phyloP scores from a whole-genome alignment of 1,284 basidiomycete species.

The Neolentinus lepideus region DNA sequence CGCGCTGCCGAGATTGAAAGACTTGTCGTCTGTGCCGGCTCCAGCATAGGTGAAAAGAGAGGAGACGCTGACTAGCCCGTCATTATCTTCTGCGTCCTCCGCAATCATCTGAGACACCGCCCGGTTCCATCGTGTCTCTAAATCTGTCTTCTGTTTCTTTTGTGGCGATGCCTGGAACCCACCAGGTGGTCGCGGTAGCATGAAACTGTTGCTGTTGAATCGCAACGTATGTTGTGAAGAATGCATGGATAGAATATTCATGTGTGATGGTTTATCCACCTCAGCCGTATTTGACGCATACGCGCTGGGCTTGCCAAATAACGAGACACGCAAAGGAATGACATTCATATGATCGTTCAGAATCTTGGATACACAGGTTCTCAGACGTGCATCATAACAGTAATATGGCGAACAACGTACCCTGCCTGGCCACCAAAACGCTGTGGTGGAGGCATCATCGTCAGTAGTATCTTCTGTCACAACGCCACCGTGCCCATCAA shows the following conservation, averaged over 20 bases:
- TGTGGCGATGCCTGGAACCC: constrained; percentile 12
- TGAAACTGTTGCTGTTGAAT: constrained; percentile 19
- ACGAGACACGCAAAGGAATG: constrained; percentile 13
- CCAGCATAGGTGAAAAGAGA: background rate
- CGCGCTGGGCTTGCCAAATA: constrained; percentile 13
- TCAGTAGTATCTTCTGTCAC: constrained; percentile 8
- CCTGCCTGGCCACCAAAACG: constrained; percentile 32
- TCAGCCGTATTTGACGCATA: constrained; percentile 10
- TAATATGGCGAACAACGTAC: constrained; percentile 13
- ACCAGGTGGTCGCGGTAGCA: background rate
- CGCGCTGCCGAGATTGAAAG: constrained; percentile 16
- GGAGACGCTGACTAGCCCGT: constrained; percentile 15
- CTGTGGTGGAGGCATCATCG: constrained; percentile 11
- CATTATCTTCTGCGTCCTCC: constrained; percentile 20
- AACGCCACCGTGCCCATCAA: constrained; percentile 18
- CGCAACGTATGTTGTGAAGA: constrained; percentile 15
- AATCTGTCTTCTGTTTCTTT: constrained; percentile 21
- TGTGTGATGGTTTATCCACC: constrained; percentile 14
- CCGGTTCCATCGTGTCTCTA: constrained; percentile 23
- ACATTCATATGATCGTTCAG: constrained; percentile 4
- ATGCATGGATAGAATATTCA: constrained; percentile 19
- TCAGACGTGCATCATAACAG: background rate
- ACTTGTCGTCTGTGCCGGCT: background rate
- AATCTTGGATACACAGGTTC: constrained; percentile 5
- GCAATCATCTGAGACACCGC: constrained; percentile 24